These are phyloP conservation scores for Aspergillus bertholletiae DNA, from an alignment of 495 filamentous ascomycete genomes.

Conservation along the genomic window DNA sequence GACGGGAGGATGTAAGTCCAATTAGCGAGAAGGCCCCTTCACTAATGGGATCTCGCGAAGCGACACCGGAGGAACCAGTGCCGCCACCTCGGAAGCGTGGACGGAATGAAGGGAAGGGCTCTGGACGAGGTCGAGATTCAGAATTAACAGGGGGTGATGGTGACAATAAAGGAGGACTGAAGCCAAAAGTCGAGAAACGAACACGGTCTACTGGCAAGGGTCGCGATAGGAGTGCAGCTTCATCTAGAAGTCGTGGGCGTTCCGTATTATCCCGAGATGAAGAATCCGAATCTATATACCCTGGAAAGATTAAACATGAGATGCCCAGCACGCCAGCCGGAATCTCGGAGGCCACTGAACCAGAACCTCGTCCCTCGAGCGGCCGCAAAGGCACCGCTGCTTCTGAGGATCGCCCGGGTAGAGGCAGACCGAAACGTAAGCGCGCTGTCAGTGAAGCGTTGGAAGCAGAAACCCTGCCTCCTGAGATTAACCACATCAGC, in stretches of 20 bases:
- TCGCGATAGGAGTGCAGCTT: slow-evolving; percentile 51
- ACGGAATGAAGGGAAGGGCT: neutral
- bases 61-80: slow-evolving; percentile 26
- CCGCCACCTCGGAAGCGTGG: slow-evolving; percentile 22
- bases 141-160: slow-evolving; percentile 12
- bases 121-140: slow-evolving; percentile 10
- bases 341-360: slow-evolving; percentile 29
- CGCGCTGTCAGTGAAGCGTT: slow-evolving; percentile 35
- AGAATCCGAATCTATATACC: slow-evolving; percentile 39
- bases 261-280: slow-evolving; percentile 57
- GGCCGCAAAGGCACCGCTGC: slow-evolving; percentile 43
- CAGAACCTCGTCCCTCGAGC: slow-evolving; percentile 44
- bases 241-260: slow-evolving; percentile 54
- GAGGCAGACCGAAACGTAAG: slow-evolving; percentile 35
- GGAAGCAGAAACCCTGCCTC: slow-evolving; percentile 27
- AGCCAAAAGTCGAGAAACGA: slow-evolving; percentile 35
- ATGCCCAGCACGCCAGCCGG: slow-evolving; percentile 53
- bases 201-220: slow-evolving; percentile 25
- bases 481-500: slow-evolving; percentile 30
- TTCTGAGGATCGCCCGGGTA: slow-evolving; percentile 26
- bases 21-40: slow-evolving; percentile 49
- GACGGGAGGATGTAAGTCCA: slow-evolving; percentile 49
- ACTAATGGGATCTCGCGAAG: slow-evolving; percentile 31
- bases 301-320: slow-evolving; percentile 63
- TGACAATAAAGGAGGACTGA: slow-evolving; percentile 22